phyloP scores from a whole-genome alignment of 2,329 filamentous ascomycete species.

The Colletotrichum brevisporum region DNA sequence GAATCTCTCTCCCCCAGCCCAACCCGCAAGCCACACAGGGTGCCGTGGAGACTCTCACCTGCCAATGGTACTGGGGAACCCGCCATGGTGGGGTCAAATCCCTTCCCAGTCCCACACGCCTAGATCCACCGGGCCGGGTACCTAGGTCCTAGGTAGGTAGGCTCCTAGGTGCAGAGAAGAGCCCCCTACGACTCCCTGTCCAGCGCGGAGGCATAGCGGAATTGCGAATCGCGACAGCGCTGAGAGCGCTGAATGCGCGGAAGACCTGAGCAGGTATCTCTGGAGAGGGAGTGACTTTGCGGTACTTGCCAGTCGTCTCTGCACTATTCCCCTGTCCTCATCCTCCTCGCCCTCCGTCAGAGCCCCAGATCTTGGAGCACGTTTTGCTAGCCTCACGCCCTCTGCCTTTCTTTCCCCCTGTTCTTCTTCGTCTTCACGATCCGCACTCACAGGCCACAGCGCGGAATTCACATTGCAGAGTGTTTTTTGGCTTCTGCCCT shows the following conservation, averaged over 20 bases:
- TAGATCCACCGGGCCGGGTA: too few species aligned
- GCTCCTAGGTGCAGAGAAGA: too few species aligned
- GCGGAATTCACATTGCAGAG: not conserved
- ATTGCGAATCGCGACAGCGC: not conserved
- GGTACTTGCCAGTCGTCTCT: constrained; percentile 5
- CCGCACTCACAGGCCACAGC: not conserved
- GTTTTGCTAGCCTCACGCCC: constrained; percentile 37
- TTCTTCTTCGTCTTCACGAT: not conserved
- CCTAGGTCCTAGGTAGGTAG: too few species aligned
- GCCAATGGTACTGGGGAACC: too few species aligned
- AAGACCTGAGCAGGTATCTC: not conserved
- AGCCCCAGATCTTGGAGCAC: constrained; percentile 37
- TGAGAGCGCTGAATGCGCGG: constrained; percentile 13
- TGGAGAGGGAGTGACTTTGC: constrained; percentile 15
- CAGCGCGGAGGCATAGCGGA: not conserved
- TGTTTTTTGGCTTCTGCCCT: too few species aligned
- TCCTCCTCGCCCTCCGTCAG: constrained; percentile 33
- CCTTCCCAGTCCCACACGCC: too few species aligned
- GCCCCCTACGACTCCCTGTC: constrained; percentile 2
- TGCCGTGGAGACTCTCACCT: too few species aligned
- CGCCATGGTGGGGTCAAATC: too few species aligned
- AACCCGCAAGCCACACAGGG: too few species aligned
- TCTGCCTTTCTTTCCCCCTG: not conserved
- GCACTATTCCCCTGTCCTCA: constrained; percentile 22
- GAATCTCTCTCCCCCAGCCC: too few species aligned